Evolutionary conservation across 1,139 yeast genomes (phyloP).

Genomic region (Debaryomycetaceae sp.): DNA sequence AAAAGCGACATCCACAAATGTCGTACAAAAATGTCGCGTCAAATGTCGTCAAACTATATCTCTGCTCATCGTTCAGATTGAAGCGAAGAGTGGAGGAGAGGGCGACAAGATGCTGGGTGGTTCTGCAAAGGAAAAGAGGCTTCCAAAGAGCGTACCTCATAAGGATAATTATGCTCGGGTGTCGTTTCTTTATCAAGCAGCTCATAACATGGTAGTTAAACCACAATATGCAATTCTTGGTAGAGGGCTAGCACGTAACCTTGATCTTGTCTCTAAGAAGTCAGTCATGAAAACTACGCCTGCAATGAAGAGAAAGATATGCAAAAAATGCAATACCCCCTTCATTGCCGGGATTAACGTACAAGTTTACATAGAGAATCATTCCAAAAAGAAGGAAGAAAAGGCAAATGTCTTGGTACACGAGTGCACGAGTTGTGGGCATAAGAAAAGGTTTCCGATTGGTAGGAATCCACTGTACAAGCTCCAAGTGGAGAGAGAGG

Average conservation of each 20-base stretch:
- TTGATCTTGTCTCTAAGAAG: conserved; percentile 55
- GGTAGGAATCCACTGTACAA: conserved; percentile 28
- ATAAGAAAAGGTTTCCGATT: conserved; percentile 30
- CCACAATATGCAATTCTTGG: conserved; percentile 35
- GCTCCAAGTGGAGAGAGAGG: conserved; percentile 27
- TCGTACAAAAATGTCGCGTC: conserved; percentile 1
- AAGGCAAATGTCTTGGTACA: conserved; percentile 33
- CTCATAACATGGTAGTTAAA: conserved; percentile 25
- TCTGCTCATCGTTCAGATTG: background rate
- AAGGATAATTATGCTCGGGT: conserved; percentile 58
- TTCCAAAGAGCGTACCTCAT: conserved; percentile 42
- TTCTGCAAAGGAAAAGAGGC: conserved; percentile 10
- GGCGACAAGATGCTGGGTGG: conserved; percentile 3
- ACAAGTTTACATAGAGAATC: conserved; percentile 26
- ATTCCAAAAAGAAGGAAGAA: conserved; percentile 17
- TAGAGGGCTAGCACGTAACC: conserved; percentile 44
- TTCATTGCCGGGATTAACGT: conserved; percentile 47
- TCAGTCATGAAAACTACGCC: conserved; percentile 63
- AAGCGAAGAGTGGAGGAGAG: conserved; percentile 6
- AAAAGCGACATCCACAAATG: conserved; percentile 3
- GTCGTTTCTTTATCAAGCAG: conserved; percentile 53
- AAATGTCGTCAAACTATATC: background rate
- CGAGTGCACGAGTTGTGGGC: conserved; percentile 23
- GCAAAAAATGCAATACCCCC: conserved; percentile 54
- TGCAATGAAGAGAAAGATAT: conserved; percentile 53